Evolutionary conservation across 2,329 filamentous ascomycete genomes (phyloP), one percentile per base, ranked within the genome.

Genomic region (Elsinoe perseae): DNA sequence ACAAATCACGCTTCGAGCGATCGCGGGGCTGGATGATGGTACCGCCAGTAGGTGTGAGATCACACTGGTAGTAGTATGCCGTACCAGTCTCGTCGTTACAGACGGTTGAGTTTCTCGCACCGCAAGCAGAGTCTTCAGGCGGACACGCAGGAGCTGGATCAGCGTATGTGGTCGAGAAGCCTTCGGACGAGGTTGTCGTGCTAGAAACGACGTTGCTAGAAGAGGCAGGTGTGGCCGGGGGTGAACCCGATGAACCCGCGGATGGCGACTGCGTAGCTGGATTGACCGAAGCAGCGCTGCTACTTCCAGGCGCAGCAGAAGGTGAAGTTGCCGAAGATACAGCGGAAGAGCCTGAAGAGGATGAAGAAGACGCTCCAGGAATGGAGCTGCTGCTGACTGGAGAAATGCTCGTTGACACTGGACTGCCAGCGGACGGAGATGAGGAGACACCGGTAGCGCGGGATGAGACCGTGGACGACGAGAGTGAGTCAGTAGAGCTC

Each of bases 21-120:
- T 52, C 25, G 48, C 48, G 48, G 8, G 48, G 48, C 18, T 52
- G 48, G 10, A 52, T 34, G 23, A 54, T 44, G 21, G 36, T 43
- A 21, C 53, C 53, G 14, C 53, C 53, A 25, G 53, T 36, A 14
- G 53, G 53, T 7, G 53, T 36, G 16, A 56, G 36, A 44, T 56
- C 40, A 18, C 53, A 56, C 21, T 56, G 53, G 27, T 56, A 56
- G 27, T 56, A 56, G 42, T 56, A 56, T 3, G 53, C 53, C 8
- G 40, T 46, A 34, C 53, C 53, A 25, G 53, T 56, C 28, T 42
- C 23, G 27, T 56, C 53, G 9, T 44, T 56, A 21, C 53, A 56
- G 18, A 56, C 53, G 9, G 40, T 56, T 8, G 28, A 23, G 53
- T 56, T 46, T 8, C 38, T 42, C 12, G 20, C 7, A 16, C 53